A percentile compares a stretch with the other conserved stretches of the same genome.
Evolutionary conservation across 2,329 filamentous ascomycete genomes (phyloP).

Genomic region (Stemphylium beticola): DNA sequence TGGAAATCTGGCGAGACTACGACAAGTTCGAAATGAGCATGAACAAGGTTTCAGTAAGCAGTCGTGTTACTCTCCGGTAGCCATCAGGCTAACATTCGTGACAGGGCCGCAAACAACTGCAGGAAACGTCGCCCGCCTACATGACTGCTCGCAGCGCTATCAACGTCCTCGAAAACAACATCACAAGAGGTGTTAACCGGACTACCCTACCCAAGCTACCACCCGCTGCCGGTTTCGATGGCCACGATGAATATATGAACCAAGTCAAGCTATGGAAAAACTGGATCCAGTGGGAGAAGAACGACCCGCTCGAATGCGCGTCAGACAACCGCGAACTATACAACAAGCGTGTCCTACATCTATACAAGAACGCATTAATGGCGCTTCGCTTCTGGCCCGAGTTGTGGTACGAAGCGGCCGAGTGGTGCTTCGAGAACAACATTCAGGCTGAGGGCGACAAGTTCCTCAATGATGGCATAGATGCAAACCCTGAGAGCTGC

Average conservation of each 20-base stretch:
- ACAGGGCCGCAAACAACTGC: slow-evolving; percentile 89
- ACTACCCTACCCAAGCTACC: slow-evolving; percentile 81
- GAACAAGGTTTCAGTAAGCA: slow-evolving; percentile 84
- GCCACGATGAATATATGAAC: slow-evolving; percentile 79
- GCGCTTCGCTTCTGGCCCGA: slow-evolving; percentile 92
- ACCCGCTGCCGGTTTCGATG: slow-evolving; percentile 83
- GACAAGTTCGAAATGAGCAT: slow-evolving; percentile 93
- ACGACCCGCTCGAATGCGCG: slow-evolving; percentile 85
- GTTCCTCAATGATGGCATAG: slow-evolving; percentile 81
- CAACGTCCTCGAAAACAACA: slow-evolving; percentile 89
- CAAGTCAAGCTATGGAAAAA: slow-evolving; percentile 90
- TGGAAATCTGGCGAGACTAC: slow-evolving; percentile 94
- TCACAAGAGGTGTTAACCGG: slow-evolving; percentile 76
- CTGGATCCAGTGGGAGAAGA: slow-evolving; percentile 96
- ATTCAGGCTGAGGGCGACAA: slow-evolving; percentile 74
- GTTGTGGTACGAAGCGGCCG: slow-evolving; percentile 92
- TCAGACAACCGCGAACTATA: slow-evolving; percentile 78
- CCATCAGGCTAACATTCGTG: slow-evolving; percentile 23
- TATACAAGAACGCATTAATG: slow-evolving; percentile 94
- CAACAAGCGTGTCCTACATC: slow-evolving; percentile 81
- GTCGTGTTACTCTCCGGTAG: not conserved
- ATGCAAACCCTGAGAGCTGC: slow-evolving; percentile 92
- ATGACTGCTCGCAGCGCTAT: slow-evolving; percentile 95
- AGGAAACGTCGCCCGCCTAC: slow-evolving; percentile 89
- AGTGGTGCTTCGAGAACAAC: slow-evolving; percentile 86